These are phyloP conservation scores for Blakeslea trispora DNA, from an alignment of 371 early-diverging fungal genomes.

Conservation along the genomic window DNA sequence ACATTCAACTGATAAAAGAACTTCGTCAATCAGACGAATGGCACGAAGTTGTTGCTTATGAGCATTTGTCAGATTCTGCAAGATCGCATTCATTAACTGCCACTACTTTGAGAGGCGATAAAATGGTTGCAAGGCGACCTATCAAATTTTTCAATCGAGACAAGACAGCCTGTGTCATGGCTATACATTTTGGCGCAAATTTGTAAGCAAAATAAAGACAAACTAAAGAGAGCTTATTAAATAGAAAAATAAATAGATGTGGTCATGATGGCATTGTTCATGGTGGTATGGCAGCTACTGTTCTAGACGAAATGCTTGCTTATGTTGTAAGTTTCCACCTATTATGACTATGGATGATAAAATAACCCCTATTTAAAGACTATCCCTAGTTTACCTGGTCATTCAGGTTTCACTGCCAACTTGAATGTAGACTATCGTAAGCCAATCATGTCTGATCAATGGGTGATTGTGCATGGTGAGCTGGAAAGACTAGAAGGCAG, in stretches of 20 bases:
- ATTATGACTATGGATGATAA: too few relatives aligned
- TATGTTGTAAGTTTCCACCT: slow-evolving; percentile 49
- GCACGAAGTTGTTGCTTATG: slow-evolving; percentile 47
- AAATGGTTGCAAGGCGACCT: slow-evolving; percentile 46
- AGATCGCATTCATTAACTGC: slow-evolving; percentile 53
- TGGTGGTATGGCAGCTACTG: slow-evolving; percentile 74
- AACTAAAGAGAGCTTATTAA: not conserved
- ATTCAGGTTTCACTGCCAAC: slow-evolving; percentile 76
- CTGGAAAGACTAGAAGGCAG: slow-evolving; percentile 67
- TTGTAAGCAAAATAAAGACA: slow-evolving; percentile 42
- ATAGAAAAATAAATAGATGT: slow-evolving; percentile 36
- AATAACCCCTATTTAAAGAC: slow-evolving; percentile 46
- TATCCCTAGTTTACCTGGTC: slow-evolving; percentile 60
- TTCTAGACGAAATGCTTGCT: slow-evolving; percentile 68
- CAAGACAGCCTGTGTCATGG: slow-evolving; percentile 43
- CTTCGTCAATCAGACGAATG: slow-evolving; percentile 35
- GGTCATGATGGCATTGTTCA: slow-evolving; percentile 80
- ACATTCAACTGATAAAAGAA: slow-evolving; percentile 22
- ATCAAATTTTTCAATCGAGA: slow-evolving; percentile 47
- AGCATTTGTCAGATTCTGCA: slow-evolving; percentile 38
- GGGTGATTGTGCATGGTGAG: slow-evolving; percentile 65
- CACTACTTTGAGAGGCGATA: slow-evolving; percentile 52
- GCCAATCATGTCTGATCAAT: slow-evolving; percentile 69
- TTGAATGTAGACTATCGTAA: slow-evolving; percentile 72
- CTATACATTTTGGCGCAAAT: slow-evolving; percentile 39